Evolutionary conservation across 2,329 filamentous ascomycete genomes (phyloP).

Genomic region (Pseudovirgaria hyperparasitica): DNA sequence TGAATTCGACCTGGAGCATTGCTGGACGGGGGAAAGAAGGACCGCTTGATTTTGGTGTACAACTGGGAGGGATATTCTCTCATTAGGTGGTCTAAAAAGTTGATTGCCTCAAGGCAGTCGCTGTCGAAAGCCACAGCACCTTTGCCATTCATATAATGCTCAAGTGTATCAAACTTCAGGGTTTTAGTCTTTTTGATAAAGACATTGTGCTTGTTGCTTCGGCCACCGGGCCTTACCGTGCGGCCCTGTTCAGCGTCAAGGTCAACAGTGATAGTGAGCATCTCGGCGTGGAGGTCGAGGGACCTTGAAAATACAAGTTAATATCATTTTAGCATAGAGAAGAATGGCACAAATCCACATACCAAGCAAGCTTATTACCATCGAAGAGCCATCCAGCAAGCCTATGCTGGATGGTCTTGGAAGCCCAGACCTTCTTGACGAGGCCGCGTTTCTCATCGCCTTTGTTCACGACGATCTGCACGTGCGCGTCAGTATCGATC

Average conservation of each 20-base stretch:
- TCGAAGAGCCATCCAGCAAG: slow-evolving; percentile 62
- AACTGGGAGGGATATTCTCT: slow-evolving; percentile 61
- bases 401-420: slow-evolving; percentile 42
- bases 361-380: slow-evolving; percentile 80
- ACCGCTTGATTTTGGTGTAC: slow-evolving; percentile 63
- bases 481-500: slow-evolving; percentile 6
- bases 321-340: not conserved
- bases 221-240: slow-evolving; percentile 9
- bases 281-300: slow-evolving; percentile 12
- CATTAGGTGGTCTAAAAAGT: slow-evolving; percentile 81
- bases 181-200: slow-evolving; percentile 51
- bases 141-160: slow-evolving; percentile 50
- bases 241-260: slow-evolving; percentile 53
- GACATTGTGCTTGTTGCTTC: slow-evolving; percentile 43
- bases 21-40: slow-evolving; percentile 56
- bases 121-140: slow-evolving; percentile 44
- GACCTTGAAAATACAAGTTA: slow-evolving; percentile 12
- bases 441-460: slow-evolving; percentile 52
- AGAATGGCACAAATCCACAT: slow-evolving; percentile 14
- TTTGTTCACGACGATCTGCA: slow-evolving; percentile 54
- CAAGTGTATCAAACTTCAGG: slow-evolving; percentile 55
- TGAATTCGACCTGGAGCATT: slow-evolving; percentile 26
- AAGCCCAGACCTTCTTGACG: slow-evolving; percentile 66
- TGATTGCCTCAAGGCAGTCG: slow-evolving; percentile 65
- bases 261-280: slow-evolving; percentile 46